phyloP scores from a whole-genome alignment of 2,329 filamentous ascomycete species.

The Pyricularia grisea region DNA sequence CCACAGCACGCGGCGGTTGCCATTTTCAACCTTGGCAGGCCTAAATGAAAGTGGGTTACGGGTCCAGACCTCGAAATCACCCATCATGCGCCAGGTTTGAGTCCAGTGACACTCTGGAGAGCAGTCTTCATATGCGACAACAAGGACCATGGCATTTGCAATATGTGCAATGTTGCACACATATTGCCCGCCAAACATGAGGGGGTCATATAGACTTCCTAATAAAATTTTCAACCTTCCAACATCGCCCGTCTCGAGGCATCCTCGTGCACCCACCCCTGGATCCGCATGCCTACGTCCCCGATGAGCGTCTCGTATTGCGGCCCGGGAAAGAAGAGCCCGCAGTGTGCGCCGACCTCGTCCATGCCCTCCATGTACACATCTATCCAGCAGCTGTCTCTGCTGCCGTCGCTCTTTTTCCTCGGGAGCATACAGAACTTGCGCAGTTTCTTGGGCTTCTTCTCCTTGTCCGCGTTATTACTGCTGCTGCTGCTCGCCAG shows the following conservation, averaged over 20 bases:
- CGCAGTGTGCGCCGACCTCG: constrained; percentile 77
- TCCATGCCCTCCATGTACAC: constrained; percentile 78
- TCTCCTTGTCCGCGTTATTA: constrained; percentile 4
- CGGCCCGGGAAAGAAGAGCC: constrained; percentile 64
- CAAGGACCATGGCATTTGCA: not conserved
- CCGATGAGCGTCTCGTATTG: constrained; percentile 72
- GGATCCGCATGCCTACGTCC: constrained; percentile 58
- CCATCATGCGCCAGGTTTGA: not conserved
- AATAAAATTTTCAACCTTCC: constrained; percentile 8
- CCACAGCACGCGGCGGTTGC: not conserved
- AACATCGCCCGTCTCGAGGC: constrained; percentile 31
- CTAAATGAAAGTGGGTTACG: not conserved
- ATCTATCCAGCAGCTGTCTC: constrained; percentile 66
- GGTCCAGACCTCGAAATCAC: not conserved
- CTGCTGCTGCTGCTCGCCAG: not conserved
- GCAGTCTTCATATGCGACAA: not conserved
- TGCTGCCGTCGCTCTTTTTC: constrained; percentile 35
- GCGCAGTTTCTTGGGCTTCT: constrained; percentile 39
- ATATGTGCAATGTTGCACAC: not conserved
- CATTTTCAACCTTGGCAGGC: not conserved
- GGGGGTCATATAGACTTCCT: not conserved
- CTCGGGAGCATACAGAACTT: constrained; percentile 73
- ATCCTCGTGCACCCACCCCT: constrained; percentile 61
- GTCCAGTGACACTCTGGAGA: not conserved
- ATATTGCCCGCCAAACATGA: not conserved